A percentile compares a stretch with the other conserved stretches of the same genome.
Evolutionary conservation across 257 asterid species (phyloP).

Genomic region (Craterostigma plantagineum): DNA sequence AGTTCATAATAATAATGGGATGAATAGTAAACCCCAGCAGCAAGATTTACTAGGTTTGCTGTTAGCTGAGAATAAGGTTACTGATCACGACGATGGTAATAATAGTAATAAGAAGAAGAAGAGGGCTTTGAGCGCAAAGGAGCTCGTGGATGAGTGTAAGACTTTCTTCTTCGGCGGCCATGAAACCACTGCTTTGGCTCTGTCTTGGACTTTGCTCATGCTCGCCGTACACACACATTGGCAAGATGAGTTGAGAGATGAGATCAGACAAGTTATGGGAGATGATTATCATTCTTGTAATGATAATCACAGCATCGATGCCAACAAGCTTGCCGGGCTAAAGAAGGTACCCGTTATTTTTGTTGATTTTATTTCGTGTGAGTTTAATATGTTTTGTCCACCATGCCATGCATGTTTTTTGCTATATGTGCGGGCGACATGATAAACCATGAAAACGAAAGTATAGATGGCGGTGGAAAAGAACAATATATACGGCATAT

Average conservation of each 20-base stretch:
- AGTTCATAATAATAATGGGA: background rate
- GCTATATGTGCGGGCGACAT: too few relatives aligned
- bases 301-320: conserved; percentile 16
- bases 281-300: conserved; percentile 6
- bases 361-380: background rate
- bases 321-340: conserved; percentile 38
- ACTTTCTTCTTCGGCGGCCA: conserved; percentile 87
- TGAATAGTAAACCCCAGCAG: conserved; percentile 8
- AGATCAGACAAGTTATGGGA: conserved; percentile 41
- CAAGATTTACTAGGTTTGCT: conserved; percentile 49
- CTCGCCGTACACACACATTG: conserved; percentile 53
- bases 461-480: too few relatives aligned
- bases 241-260: conserved; percentile 55
- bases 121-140: conserved; percentile 28
- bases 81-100: conserved; percentile 1
- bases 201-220: conserved; percentile 64
- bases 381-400: background rate
- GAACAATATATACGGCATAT: too few relatives aligned
- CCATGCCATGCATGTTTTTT: background rate
- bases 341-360: conserved; percentile 46
- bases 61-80: conserved; percentile 21
- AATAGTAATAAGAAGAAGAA: conserved; percentile 13
- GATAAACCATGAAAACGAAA: too few relatives aligned
- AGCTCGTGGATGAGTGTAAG: conserved; percentile 82
- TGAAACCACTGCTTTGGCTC: conserved; percentile 76